Conservation (phyloP, 768 basidiomycete species). For the Filobasidium floriforme region DNA sequence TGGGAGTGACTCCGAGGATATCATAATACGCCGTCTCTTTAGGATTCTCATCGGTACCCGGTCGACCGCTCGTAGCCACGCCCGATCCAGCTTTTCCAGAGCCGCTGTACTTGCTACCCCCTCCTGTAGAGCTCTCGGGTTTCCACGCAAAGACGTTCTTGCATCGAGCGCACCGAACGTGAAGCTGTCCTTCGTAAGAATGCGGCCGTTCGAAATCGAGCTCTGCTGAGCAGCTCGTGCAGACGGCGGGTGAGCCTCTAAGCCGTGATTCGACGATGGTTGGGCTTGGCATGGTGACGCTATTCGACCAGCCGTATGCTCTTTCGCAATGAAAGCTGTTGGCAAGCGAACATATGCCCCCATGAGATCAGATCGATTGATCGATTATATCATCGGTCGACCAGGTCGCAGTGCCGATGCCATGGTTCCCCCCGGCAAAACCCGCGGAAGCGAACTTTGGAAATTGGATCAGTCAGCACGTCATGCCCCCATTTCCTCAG, state of each 20-base stretch:
- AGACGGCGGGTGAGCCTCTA: constrained; percentile 39
- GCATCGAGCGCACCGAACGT: constrained; percentile 39
- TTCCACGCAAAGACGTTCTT: constrained; percentile 20
- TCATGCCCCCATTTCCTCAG: background rate
- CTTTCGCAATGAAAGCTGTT: background rate
- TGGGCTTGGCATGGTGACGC: background rate
- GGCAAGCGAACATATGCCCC: background rate
- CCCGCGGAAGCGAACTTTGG: background rate
- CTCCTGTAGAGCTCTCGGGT: constrained; percentile 6
- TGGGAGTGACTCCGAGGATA: constrained; percentile 37
- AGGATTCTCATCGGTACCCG: constrained; percentile 40
- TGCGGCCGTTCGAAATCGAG: constrained; percentile 41
- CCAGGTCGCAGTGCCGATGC: too few species aligned
- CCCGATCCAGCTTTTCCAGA: constrained; percentile 9
- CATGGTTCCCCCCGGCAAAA: background rate
- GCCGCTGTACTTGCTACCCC: constrained; percentile 3
- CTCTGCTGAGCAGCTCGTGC: constrained; percentile 36
- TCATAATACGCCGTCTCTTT: constrained; percentile 45
- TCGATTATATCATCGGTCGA: too few species aligned
- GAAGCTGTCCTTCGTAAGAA: constrained; percentile 39
- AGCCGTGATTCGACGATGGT: constrained; percentile 42
- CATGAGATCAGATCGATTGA: background rate
- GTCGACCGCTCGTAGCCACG: constrained; percentile 19
- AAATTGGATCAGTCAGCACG: background rate
- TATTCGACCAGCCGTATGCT: background rate